A percentile compares a stretch with the other conserved stretches of the same genome.
Evolutionary conservation across 78 protist species (phyloP).

Genomic region (Goniomonas avonlea): DNA sequence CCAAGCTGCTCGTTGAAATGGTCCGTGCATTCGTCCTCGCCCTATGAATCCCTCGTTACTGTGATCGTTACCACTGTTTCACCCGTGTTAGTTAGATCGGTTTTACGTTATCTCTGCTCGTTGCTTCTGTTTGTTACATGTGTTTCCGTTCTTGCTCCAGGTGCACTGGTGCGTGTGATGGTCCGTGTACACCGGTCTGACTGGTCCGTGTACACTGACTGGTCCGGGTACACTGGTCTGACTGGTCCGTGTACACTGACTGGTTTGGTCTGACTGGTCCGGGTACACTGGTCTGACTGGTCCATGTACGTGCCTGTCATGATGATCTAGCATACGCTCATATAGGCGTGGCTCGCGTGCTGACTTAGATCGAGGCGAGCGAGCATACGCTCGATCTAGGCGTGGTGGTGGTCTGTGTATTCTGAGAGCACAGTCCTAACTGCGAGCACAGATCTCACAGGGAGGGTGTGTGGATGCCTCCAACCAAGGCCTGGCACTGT

Average conservation of each 20-base stretch:
- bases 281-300: neutral
- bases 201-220: neutral
- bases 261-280: neutral
- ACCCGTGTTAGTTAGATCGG: neutral
- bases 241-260: neutral
- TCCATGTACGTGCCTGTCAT: neutral
- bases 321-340: neutral
- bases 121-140: neutral
- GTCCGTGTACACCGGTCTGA: neutral
- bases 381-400: neutral
- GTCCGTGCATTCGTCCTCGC: no score
- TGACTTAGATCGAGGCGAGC: no score
- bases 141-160: neutral
- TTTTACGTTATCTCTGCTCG: neutral
- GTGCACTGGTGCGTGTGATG: neutral
- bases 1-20: conserved; percentile 37
- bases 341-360: no score
- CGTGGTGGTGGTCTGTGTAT: neutral
- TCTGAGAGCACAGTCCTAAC: neutral
- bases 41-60: no score
- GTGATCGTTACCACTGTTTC: no score
- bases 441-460: neutral
- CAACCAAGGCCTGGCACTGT: conserved; percentile 60
- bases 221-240: neutral
- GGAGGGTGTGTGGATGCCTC: conserved; percentile 80